A percentile compares a stretch with the other conserved stretches of the same genome.
These are phyloP conservation scores for Malus sieversii DNA, from an alignment of 306 rosid genomes.

Conservation along the genomic window DNA sequence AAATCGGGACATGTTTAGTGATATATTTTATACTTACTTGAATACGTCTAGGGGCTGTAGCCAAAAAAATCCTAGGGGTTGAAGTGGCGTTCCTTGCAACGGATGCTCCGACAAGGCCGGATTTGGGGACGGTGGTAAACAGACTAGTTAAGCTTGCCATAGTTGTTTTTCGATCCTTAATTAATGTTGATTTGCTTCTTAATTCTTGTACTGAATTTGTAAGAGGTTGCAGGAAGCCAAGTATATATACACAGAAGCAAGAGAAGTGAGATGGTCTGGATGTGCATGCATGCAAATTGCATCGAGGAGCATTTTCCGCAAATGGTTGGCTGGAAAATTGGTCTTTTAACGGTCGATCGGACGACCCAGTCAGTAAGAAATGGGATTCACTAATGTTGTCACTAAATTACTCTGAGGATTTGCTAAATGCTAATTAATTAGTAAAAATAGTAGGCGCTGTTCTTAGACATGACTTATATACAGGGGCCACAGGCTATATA, in stretches of 20 bases:
- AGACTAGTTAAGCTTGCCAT: constrained; percentile 43
- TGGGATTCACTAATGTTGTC: not conserved
- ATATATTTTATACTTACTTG: constrained; percentile 21
- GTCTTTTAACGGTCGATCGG: constrained; percentile 10
- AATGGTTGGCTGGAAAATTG: constrained; percentile 16
- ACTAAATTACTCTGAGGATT: not conserved
- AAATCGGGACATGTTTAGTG: not conserved
- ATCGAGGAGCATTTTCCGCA: constrained; percentile 29
- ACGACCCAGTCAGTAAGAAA: constrained; percentile 29
- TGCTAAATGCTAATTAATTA: not conserved
- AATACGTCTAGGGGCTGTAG: constrained; percentile 37
- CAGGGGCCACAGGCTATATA: not conserved
- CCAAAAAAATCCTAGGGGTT: constrained; percentile 33
- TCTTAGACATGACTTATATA: not conserved
- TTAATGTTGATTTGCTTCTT: not conserved
- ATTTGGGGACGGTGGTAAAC: constrained; percentile 34
- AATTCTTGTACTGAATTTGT: not conserved
- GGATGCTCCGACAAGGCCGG: constrained; percentile 31
- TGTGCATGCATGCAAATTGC: not conserved
- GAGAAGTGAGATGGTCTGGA: not conserved
- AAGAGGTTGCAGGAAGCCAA: not conserved
- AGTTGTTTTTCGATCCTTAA: not conserved
- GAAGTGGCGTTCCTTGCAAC: constrained; percentile 31
- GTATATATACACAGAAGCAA: constrained; percentile 18
- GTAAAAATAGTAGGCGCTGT: not conserved